Evolutionary conservation across 495 filamentous ascomycete genomes (phyloP).

Genomic region (Lepidopterella palustris): DNA sequence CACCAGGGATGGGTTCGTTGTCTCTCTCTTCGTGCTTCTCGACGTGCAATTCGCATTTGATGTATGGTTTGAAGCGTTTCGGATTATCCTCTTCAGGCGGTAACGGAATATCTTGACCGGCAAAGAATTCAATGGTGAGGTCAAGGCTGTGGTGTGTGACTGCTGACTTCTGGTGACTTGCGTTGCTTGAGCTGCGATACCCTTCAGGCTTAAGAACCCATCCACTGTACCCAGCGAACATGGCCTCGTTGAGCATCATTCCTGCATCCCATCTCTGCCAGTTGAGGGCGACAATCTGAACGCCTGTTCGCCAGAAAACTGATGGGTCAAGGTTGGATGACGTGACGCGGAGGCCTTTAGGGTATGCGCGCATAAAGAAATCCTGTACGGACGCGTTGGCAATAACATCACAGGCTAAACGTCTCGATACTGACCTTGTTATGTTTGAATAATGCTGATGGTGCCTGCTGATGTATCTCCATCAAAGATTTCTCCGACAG

Average conservation of each 20-base stretch:
- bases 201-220: constrained; percentile 80
- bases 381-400: constrained; percentile 14
- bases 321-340: constrained; percentile 83
- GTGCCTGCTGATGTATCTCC: constrained; percentile 57
- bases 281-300: constrained; percentile 89
- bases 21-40: constrained; percentile 47
- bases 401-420: neutral
- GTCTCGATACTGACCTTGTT: constrained; percentile 46
- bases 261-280: constrained; percentile 89
- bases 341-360: constrained; percentile 69
- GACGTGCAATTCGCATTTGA: constrained; percentile 77
- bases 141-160: constrained; percentile 43
- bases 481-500: constrained; percentile 74
- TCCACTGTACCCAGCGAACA: constrained; percentile 76
- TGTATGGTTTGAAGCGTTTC: constrained; percentile 63
- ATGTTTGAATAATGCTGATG: constrained; percentile 63
- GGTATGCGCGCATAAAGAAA: constrained; percentile 84
- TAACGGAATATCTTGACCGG: constrained; percentile 52
- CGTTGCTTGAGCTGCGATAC: constrained; percentile 43
- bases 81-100: constrained; percentile 48
- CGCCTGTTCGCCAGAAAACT: constrained; percentile 79
- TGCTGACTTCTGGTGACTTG: constrained; percentile 20
- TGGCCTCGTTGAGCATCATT: constrained; percentile 92
- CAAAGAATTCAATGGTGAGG: constrained; percentile 49
- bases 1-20: constrained; percentile 40